Base-by-base conservation (phyloP, 2,329 filamentous ascomycete genomes). In the Tolypocladium tundrense region DNA sequence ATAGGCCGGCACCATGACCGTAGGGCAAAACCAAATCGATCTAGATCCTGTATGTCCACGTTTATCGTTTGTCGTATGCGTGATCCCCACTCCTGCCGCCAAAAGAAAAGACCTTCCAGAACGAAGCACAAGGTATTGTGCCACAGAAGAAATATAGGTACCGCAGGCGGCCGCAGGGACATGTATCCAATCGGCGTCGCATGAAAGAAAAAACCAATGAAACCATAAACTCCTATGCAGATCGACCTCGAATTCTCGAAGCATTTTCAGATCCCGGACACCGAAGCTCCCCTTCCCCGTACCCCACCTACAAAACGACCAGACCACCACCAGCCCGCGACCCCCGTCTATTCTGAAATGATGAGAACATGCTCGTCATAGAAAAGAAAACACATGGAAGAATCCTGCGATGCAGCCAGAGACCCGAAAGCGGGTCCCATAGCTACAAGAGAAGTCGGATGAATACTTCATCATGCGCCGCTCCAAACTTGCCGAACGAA, bases 181-280 rank as follows among this genome's bases (percentile, higher is more conserved):
- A 33, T 9, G 16, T 9, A 27, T 9, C 39, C 53, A 33, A 16
- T 33, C 24, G n/a, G 39, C 24, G 53, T 31, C 37, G 53, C 16
- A 16, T 19, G 19, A 52, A 33, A 27, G 37, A 31, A 37, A 52
- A 42, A 4, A 35, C 11, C 16, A 11, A 53, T 21, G 24, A 43
- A 31, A 10, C n/a, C 33, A 21, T 24, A 37, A 57, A 57, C 55
- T 57, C 55, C 55, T 5, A 27, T 53, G 39, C 40, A 52, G 21
- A 51, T 19, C 33, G 31, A 16, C 48, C 39, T 19, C 39, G 35
- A 52, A 21, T 43, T 45, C 39, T 37, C 39, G 13, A 52, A 51
- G n/a, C 35, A 16, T 57, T 53, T 57, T 57, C 55, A 43, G n/a
- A 40, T 21, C 55, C 55, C 41, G 4, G 48, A 57, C 55, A 57